These are phyloP conservation scores for Populus alba DNA, from an alignment of 345 rosid species.

Conservation along the genomic window DNA sequence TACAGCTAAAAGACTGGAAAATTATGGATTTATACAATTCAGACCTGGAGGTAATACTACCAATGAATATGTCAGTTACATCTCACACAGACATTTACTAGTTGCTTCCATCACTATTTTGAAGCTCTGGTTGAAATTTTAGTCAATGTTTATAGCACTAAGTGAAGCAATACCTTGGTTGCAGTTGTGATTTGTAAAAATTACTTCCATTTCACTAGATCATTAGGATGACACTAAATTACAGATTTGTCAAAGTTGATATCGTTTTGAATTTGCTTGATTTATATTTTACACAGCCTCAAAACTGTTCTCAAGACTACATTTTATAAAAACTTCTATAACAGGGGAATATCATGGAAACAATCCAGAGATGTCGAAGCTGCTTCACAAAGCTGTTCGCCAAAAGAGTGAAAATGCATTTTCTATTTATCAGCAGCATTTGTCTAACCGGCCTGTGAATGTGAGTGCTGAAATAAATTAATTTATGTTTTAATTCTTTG, in stretches of 20 bases:
- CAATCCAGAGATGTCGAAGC: conserved; percentile 97
- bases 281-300: background rate
- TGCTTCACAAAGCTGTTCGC: conserved; percentile 98
- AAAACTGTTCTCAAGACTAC: background rate
- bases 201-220: background rate
- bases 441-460: conserved; percentile 91
- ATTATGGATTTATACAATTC: conserved; percentile 88
- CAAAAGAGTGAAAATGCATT: conserved; percentile 91
- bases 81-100: background rate
- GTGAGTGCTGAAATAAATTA: conserved; percentile 41
- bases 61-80: conserved; percentile 2
- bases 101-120: background rate
- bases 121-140: background rate
- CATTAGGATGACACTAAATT: conserved; percentile 8
- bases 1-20: conserved; percentile 92
- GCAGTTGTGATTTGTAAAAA: background rate
- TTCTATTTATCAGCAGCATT: conserved; percentile 93
- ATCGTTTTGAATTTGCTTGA: background rate
- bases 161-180: background rate
- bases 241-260: background rate
- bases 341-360: conserved; percentile 97
- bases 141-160: background rate
- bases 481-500: conserved; percentile 1
- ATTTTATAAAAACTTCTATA: background rate
- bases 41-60: conserved; percentile 88